Evolutionary conservation across 345 rosid species (phyloP), one percentile per base, ranked within the genome.

Genomic region (Litchi chinensis): DNA sequence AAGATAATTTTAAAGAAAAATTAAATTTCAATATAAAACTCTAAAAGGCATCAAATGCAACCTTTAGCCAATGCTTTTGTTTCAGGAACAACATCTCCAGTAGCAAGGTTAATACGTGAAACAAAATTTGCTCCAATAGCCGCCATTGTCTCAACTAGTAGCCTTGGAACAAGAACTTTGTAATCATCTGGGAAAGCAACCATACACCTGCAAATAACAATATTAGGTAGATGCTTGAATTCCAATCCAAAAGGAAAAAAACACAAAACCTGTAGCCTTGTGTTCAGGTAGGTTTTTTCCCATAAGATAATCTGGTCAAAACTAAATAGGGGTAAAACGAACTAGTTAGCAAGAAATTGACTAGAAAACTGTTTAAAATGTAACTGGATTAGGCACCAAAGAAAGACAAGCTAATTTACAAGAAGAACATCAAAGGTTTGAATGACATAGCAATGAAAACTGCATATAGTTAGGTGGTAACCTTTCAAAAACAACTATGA

Each of bases 121-220:
- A 90, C 77, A 84, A 94, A 96, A 82, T 88, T 90, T 66, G 90
- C 79, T 62, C 95, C 97, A 18, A 94, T 68, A 54, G 89, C 87
- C 46, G 85, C 91, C 98, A 96, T 94, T 79, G 93, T 90, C 87
- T 96, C 99, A 62, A 89, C 69, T 68, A 96, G 83, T 73, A 96
- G 84, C 90, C 89, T 94, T 10, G 97, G 99, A 48, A 93, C 93
- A 2, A 96, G 94, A 78, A 81, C 84, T 82, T 76, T 90, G 76
- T 90, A 93, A 85, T 96, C 97, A 76, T 91, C 97, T 59, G 99
- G 99, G 85, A 96, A 94, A 86, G 98, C 98, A 83, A 91, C 87
- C 89, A 82, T 85, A 84, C 97, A 96, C 99, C 99, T 94, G 90
- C 70, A 75, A 59, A 76, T 21, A 68, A 65, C 46, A 65, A 22